A percentile compares a stretch with the other conserved stretches of the same genome.
Evolutionary conservation across 140 eudicot genomes (phyloP).

Genomic region (Bidens hawaiensis): DNA sequence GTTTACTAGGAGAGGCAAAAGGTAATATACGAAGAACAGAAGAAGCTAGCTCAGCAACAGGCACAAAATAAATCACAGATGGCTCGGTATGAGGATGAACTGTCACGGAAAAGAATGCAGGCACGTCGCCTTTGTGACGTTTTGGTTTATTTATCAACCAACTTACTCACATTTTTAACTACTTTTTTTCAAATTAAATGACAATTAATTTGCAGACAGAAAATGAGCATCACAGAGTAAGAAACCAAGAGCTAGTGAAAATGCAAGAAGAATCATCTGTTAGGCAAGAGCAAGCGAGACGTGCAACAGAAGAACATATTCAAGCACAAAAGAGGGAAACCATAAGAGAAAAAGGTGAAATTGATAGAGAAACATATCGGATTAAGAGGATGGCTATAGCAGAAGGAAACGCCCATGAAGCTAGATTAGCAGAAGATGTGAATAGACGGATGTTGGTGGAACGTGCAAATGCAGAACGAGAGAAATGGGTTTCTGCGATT

Average conservation of each 20-base stretch:
- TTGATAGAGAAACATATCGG: conserved; percentile 84
- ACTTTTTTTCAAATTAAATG: not conserved
- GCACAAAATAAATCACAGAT: conserved; percentile 86
- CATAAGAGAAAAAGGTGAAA: conserved; percentile 89
- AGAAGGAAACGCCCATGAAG: conserved; percentile 95
- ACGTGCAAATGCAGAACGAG: conserved; percentile 90
- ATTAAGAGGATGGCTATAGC: conserved; percentile 93
- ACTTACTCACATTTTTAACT: not conserved
- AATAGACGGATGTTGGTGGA: conserved; percentile 76
- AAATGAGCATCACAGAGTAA: conserved; percentile 82
- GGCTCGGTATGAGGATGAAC: conserved; percentile 91
- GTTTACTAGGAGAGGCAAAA: conserved; percentile 71
- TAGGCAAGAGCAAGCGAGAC: conserved; percentile 81
- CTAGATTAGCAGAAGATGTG: conserved; percentile 89
- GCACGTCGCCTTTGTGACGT: conserved; percentile 26
- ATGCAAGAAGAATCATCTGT: conserved; percentile 93
- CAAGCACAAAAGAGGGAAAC: conserved; percentile 94
- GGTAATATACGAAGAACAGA: conserved; percentile 84
- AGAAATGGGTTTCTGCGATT: conserved; percentile 96
- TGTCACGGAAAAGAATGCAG: conserved; percentile 95
- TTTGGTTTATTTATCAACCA: not conserved
- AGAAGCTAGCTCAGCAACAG: conserved; percentile 81
- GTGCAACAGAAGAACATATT: conserved; percentile 95
- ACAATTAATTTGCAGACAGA: conserved; percentile 53
- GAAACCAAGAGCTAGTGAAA: conserved; percentile 94